A percentile compares a stretch with the other conserved stretches of the same genome.
phyloP scores from a whole-genome alignment of 306 rosid genomes.

The Lathyrus aphaca region DNA sequence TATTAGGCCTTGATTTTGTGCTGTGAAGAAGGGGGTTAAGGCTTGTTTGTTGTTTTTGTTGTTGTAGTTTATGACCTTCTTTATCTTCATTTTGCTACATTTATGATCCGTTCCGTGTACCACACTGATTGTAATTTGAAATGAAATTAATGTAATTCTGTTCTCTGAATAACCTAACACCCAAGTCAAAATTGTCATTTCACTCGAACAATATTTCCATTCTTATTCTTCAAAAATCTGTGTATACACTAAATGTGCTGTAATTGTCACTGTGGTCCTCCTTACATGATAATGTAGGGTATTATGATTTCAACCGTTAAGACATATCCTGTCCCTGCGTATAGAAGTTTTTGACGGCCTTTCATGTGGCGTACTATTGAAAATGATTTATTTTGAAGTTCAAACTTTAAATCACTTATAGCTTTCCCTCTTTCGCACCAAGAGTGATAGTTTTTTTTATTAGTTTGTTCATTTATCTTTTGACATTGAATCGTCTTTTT shows the following conservation, averaged over 20 bases:
- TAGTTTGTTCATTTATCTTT: conserved; percentile 13
- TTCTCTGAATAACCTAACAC: conserved; percentile 3
- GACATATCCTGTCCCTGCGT: conserved; percentile 12
- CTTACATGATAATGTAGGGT: conserved; percentile 1
- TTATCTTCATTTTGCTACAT: conserved; percentile 26
- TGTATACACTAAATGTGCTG: conserved; percentile 1
- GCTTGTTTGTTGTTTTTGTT: no score
- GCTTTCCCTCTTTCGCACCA: not conserved
- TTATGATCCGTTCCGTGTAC: not conserved
- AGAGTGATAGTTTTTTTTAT: conserved; percentile 11
- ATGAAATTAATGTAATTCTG: not conserved
- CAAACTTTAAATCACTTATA: not conserved
- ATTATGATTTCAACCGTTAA: conserved; percentile 24
- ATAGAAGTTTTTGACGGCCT: conserved; percentile 19
- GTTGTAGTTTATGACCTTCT: not conserved
- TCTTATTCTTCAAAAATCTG: conserved; percentile 12
- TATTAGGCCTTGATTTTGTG: conserved; percentile 13
- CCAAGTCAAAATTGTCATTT: conserved; percentile 7
- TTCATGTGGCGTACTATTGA: not conserved
- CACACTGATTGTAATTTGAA: conserved; percentile 3
- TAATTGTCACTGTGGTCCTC: conserved; percentile 14
- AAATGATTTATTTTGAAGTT: conserved; percentile 27
- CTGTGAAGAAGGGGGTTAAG: not conserved
- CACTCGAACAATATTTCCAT: not conserved
- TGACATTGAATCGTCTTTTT: conserved; percentile 3